Conservation (phyloP, 768 basidiomycete genomes). For the Termitomyces sp. region DNA sequence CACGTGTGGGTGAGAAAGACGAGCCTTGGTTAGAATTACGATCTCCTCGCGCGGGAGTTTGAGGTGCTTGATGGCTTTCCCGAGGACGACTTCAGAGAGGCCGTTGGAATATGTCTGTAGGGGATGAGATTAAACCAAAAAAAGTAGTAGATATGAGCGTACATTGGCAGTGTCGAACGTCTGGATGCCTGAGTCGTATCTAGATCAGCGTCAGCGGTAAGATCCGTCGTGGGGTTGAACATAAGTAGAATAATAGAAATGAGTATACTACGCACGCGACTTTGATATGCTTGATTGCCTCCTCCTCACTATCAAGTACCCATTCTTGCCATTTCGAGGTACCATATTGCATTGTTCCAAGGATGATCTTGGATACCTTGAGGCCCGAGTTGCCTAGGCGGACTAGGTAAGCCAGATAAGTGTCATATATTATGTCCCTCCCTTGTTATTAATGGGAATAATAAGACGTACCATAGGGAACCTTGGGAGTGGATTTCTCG, state of each 20-base stretch:
- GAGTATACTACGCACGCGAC: conserved; percentile 28
- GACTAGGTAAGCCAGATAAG: conserved; percentile 26
- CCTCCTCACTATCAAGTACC: conserved; percentile 41
- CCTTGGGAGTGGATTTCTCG: neutral
- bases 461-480: neutral
- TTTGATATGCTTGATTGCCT: conserved; percentile 52
- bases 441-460: neutral
- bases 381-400: conserved; percentile 50
- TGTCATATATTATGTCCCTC: too few species aligned
- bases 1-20: neutral
- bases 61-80: conserved; percentile 67
- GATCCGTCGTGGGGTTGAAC: too few species aligned
- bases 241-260: neutral
- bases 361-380: conserved; percentile 62
- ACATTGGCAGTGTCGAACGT: conserved; percentile 53
- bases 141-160: neutral
- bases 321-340: conserved; percentile 46
- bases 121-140: too few species aligned
- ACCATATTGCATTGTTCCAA: conserved; percentile 65
- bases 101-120: conserved; percentile 63
- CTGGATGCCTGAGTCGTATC: conserved; percentile 62
- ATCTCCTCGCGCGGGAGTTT: conserved; percentile 70
- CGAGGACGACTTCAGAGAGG: conserved; percentile 60
- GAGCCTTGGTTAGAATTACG: conserved; percentile 75
- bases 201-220: too few species aligned